A percentile compares a stretch with the other conserved stretches of the same genome.
Conservation (phyloP, 2,329 filamentous ascomycete genomes). For the Exophiala calicioides region DNA sequence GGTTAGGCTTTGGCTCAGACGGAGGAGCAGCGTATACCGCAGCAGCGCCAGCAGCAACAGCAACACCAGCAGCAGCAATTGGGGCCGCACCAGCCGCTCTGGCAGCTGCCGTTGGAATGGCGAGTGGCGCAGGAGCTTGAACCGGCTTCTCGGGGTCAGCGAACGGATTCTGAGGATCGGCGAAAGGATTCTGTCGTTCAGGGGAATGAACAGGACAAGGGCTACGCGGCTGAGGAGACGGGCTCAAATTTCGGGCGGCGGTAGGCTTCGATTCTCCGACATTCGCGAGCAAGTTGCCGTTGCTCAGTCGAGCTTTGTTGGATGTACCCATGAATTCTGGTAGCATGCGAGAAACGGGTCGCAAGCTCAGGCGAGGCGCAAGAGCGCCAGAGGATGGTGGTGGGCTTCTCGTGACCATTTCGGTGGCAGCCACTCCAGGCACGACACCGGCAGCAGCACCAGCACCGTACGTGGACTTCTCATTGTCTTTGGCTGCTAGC, state of each 20-base stretch:
- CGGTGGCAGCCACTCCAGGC: no score
- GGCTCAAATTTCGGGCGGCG: constrained; percentile 13
- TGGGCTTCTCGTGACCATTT: constrained; percentile 34
- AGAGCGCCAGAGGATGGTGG: constrained; percentile 47
- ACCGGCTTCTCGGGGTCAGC: constrained; percentile 22
- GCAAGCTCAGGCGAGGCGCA: constrained; percentile 80
- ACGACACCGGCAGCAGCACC: no score
- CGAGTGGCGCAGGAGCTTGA: constrained; percentile 28
- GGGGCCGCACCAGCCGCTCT: constrained; percentile 45
- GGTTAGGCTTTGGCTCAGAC: constrained; percentile 17
- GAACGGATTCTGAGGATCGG: constrained; percentile 29
- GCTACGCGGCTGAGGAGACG: constrained; percentile 21
- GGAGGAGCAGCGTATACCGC: constrained; percentile 39
- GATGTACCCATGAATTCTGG: constrained; percentile 59
- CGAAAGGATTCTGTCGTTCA: constrained; percentile 28
- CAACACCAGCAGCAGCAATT: constrained; percentile 41
- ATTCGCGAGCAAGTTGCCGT: constrained; percentile 31
- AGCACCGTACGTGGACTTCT: constrained; percentile 56
- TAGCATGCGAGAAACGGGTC: constrained; percentile 80
- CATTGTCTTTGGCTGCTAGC: constrained; percentile 57
- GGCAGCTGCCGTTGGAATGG: constrained; percentile 34
- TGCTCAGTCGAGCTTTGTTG: constrained; percentile 32
- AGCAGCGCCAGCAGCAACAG: constrained; percentile 44
- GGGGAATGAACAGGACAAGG: constrained; percentile 14
- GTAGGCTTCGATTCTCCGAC: constrained; percentile 25